A percentile compares a stretch with the other conserved stretches of the same genome.
These are phyloP conservation scores for Sphagnurus paluster DNA, from an alignment of 1,284 basidiomycete genomes.

Conservation along the genomic window DNA sequence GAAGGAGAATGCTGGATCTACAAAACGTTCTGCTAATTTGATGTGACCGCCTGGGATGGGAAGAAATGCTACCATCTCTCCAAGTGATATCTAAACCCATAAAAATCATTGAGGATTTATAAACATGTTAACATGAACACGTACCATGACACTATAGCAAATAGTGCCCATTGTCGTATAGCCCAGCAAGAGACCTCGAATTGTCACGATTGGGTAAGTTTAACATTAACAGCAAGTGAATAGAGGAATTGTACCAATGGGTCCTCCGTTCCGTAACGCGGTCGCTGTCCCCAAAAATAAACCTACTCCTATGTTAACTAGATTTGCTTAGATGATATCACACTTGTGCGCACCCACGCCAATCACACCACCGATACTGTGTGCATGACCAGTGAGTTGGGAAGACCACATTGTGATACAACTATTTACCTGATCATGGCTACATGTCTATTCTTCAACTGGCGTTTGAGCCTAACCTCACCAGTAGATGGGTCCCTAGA, in stretches of 20 bases:
- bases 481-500: conserved; percentile 15
- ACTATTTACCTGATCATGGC: conserved; percentile 63
- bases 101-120: background rate
- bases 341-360: conserved; percentile 58
- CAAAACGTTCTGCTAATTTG: conserved; percentile 76
- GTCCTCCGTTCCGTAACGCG: conserved; percentile 57
- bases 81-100: conserved; percentile 28
- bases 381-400: background rate
- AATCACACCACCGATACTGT: conserved; percentile 70
- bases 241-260: conserved; percentile 37
- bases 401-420: background rate
- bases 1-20: conserved; percentile 79
- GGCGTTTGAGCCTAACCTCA: conserved; percentile 43
- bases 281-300: conserved; percentile 67
- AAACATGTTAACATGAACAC: conserved; percentile 4
- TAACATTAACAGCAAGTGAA: background rate
- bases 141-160: conserved; percentile 60
- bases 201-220: conserved; percentile 9
- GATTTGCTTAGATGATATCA: background rate
- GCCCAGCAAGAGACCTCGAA: conserved; percentile 63
- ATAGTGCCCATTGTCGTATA: conserved; percentile 62
- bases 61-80: conserved; percentile 65
- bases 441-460: conserved; percentile 67
- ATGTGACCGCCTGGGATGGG: conserved; percentile 79
- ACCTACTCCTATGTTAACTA: too few species aligned